A percentile compares a stretch with the other conserved stretches of the same genome.
These are phyloP conservation scores for Flaveria trinervia DNA, from an alignment of 129 eudicot genomes.

Conservation along the genomic window DNA sequence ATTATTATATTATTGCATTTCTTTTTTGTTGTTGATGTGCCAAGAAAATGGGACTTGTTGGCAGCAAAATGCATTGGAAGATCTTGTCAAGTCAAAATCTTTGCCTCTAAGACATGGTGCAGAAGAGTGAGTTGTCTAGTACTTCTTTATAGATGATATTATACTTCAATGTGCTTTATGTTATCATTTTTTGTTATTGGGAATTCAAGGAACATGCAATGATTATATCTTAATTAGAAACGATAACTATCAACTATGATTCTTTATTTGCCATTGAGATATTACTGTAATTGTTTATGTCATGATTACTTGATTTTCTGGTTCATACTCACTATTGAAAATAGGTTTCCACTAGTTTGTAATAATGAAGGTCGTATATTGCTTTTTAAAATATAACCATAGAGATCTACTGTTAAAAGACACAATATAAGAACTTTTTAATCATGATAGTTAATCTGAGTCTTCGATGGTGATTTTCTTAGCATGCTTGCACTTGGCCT, in stretches of 20 bases:
- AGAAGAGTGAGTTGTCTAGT: slow-evolving; percentile 65
- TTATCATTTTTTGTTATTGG: slow-evolving; percentile 12
- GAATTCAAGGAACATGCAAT: not conserved
- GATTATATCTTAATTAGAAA: not conserved
- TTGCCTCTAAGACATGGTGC: slow-evolving; percentile 91
- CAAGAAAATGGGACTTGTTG: slow-evolving; percentile 38
- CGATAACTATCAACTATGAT: not conserved
- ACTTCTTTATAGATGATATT: slow-evolving; percentile 5
- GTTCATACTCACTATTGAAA: slow-evolving; percentile 11
- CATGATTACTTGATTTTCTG: slow-evolving; percentile 15
- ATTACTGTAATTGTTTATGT: slow-evolving; percentile 14
- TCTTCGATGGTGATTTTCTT: not conserved
- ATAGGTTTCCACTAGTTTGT: not conserved
- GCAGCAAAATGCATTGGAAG: slow-evolving; percentile 92
- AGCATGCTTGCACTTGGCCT: not conserved
- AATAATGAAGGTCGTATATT: not conserved
- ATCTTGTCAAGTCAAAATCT: slow-evolving; percentile 64
- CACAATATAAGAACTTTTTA: not conserved
- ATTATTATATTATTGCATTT: slow-evolving; percentile 26
- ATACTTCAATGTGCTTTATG: not conserved
- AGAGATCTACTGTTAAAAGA: not conserved
- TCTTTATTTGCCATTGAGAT: not conserved
- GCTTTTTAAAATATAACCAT: not conserved
- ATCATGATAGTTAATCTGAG: not conserved
- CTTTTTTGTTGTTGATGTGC: slow-evolving; percentile 27